Percentiles rank a stretch among this genome's conserved stretches.
Conservation (phyloP, 2,329 filamentous ascomycete species). For the Penicillium palitans region DNA sequence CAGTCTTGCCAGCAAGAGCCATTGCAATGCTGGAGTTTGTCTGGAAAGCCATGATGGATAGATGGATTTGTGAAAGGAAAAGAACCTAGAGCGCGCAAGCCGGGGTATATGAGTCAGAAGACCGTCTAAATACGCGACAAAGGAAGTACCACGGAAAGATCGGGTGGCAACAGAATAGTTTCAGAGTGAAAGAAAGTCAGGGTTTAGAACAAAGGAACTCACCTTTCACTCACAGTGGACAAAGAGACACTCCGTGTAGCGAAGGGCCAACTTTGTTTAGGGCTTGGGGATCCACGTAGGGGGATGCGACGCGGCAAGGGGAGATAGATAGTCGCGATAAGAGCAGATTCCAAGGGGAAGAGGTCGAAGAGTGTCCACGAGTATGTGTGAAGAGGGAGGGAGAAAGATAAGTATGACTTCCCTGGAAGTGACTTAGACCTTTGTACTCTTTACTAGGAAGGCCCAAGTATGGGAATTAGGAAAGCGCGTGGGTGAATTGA, state of each 20-base stretch:
- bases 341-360: slow-evolving; percentile 3
- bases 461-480: slow-evolving; percentile 22
- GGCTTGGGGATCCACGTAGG: slow-evolving; percentile 17
- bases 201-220: slow-evolving; percentile 9
- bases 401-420: slow-evolving; percentile 1
- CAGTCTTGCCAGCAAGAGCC: slow-evolving; percentile 53
- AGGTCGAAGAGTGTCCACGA: background rate
- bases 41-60: slow-evolving; percentile 47
- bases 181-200: background rate
- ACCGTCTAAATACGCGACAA: slow-evolving; percentile 18
- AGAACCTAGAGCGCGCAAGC: slow-evolving; percentile 9
- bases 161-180: slow-evolving; percentile 16
- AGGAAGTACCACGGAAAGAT: slow-evolving; percentile 18
- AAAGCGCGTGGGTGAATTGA: slow-evolving; percentile 26
- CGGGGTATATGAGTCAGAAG: slow-evolving; percentile 28
- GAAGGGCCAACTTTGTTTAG: slow-evolving; percentile 15
- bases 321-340: slow-evolving; percentile 15
- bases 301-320: slow-evolving; percentile 28
- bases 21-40: slow-evolving; percentile 50
- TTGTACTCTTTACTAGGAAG: slow-evolving; percentile 7
- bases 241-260: slow-evolving; percentile 10
- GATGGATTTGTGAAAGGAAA: slow-evolving; percentile 11
- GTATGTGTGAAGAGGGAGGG: background rate
- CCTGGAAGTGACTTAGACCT: slow-evolving; percentile 7
- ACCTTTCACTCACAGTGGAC: slow-evolving; percentile 25